phyloP scores from a whole-genome alignment of 129 eudicot species.

The Mikania micrantha region DNA sequence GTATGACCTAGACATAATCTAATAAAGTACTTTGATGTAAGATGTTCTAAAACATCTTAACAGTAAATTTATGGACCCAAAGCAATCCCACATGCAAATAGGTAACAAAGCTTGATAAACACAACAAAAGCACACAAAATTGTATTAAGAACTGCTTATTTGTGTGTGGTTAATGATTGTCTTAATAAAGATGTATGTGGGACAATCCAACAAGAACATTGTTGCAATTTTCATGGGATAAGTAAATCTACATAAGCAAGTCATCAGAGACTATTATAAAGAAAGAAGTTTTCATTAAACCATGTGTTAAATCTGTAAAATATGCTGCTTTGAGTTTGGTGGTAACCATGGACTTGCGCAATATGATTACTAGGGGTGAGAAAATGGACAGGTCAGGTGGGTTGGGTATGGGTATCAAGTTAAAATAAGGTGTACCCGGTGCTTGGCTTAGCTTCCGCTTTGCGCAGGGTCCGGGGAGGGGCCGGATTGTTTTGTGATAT shows the following conservation, averaged over 20 bases:
- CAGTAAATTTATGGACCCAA: conserved; percentile 4
- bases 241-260: background rate
- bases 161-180: background rate
- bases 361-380: background rate
- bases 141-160: background rate
- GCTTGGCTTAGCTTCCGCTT: no score
- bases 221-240: conserved; percentile 9
- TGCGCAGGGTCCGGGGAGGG: no score
- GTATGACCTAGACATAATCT: background rate
- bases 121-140: background rate
- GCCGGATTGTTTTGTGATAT: no score
- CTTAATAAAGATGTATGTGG: background rate
- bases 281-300: background rate
- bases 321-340: background rate
- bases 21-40: background rate
- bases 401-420: no score
- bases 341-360: background rate
- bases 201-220: conserved; percentile 1
- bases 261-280: background rate
- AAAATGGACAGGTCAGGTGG: background rate
- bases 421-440: no score
- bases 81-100: conserved; percentile 1
- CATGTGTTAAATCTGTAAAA: background rate
- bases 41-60: background rate
- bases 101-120: conserved; percentile 9